A percentile compares a stretch with the other conserved stretches of the same genome.
These are phyloP conservation scores for Podospora comata DNA, from an alignment of 495 filamentous ascomycete genomes.

Conservation along the genomic window DNA sequence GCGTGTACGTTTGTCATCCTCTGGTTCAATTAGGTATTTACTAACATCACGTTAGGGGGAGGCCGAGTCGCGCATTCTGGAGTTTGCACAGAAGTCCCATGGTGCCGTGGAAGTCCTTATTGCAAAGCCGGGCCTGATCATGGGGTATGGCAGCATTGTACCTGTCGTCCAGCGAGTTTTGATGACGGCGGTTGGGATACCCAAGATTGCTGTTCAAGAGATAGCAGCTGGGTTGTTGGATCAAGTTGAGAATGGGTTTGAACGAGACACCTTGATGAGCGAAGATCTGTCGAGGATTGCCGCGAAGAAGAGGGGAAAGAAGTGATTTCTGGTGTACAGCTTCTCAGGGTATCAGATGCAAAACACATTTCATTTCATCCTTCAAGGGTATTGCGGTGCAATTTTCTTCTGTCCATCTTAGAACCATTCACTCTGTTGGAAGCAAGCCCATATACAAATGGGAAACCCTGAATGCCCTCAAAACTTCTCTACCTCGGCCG, in stretches of 20 bases:
- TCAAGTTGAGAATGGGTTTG: conserved; percentile 42
- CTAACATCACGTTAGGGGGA: conserved; percentile 26
- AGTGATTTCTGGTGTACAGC: not conserved
- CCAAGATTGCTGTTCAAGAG: conserved; percentile 37
- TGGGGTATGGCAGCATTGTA: conserved; percentile 18
- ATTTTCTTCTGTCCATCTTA: too few species aligned
- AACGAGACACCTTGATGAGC: conserved; percentile 48
- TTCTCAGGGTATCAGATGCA: too few species aligned
- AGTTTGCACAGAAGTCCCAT: conserved; percentile 32
- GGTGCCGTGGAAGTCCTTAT: conserved; percentile 37
- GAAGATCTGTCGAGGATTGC: conserved; percentile 43
- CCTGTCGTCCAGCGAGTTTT: conserved; percentile 6
- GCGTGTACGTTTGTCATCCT: conserved; percentile 17
- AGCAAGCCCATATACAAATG: not conserved
- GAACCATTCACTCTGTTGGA: too few species aligned
- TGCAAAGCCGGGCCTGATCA: conserved; percentile 44
- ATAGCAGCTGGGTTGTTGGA: conserved; percentile 46
- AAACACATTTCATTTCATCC: too few species aligned
- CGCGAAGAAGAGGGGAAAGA: not conserved
- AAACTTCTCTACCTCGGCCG: not conserved
- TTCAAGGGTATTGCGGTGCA: too few species aligned
- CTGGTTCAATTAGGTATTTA: not conserved
- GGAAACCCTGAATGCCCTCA: not conserved
- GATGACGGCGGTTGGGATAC: conserved; percentile 25
- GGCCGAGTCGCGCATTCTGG: conserved; percentile 42